Conservation (phyloP, 768 basidiomycete genomes). For the Leccinum aurantiacum region DNA sequence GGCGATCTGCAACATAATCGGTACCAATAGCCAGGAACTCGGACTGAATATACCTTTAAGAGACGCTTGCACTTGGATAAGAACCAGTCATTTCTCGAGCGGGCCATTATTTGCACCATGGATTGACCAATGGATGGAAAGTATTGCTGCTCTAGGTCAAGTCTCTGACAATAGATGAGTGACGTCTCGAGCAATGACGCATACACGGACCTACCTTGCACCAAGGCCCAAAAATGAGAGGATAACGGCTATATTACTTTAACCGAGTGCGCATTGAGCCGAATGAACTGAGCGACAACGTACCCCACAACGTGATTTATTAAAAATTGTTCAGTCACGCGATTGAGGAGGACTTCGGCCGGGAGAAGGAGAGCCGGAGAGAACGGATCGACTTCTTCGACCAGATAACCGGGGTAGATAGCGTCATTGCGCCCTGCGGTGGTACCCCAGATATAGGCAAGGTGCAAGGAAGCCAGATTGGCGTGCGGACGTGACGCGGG, state of each 20-base stretch:
- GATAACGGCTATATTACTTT: constrained; percentile 57
- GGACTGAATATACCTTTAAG: constrained; percentile 44
- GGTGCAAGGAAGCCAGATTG: constrained; percentile 38
- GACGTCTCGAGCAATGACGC: constrained; percentile 4
- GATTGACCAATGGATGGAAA: constrained; percentile 52
- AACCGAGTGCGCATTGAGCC: constrained; percentile 13
- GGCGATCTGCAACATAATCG: constrained; percentile 22
- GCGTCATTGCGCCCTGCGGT: constrained; percentile 13
- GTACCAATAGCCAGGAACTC: constrained; percentile 9
- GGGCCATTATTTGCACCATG: constrained; percentile 48
- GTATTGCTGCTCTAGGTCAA: constrained; percentile 51
- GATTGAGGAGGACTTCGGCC: constrained; percentile 49
- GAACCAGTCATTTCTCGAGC: constrained; percentile 53
- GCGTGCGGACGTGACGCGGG: constrained; percentile 26
- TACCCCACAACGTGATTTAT: constrained; percentile 61
- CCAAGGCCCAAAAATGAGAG: constrained; percentile 73
- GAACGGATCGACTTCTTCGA: constrained; percentile 48
- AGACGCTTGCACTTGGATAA: constrained; percentile 42
- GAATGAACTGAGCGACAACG: constrained; percentile 15
- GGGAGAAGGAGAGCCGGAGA: constrained; percentile 55
- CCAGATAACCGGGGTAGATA: constrained; percentile 29
- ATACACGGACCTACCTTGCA: constrained; percentile 45
- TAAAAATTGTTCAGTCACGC: constrained; percentile 53
- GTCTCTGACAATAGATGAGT: constrained; percentile 42
- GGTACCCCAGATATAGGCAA: constrained; percentile 42